phyloP scores from a whole-genome alignment of 2,329 filamentous ascomycete genomes.

The Didymella exigua region DNA sequence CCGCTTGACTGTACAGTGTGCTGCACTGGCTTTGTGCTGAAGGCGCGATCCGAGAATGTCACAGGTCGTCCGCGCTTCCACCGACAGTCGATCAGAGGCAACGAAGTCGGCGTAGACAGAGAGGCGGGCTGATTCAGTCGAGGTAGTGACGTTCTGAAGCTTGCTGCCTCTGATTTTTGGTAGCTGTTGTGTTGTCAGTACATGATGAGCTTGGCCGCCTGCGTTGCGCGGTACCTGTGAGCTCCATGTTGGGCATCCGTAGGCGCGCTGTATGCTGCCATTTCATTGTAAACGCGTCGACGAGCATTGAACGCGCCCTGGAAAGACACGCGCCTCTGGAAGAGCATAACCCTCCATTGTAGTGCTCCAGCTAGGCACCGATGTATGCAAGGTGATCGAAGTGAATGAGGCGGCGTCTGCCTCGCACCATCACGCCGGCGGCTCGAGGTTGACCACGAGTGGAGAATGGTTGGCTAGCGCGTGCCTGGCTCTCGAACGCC shows the following conservation, averaged over 20 bases:
- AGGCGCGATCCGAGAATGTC: slow-evolving; percentile 13
- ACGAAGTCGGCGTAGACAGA: slow-evolving; percentile 2
- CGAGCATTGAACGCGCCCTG: slow-evolving; percentile 29
- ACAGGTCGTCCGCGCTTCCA: slow-evolving; percentile 32
- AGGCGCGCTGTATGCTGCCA: slow-evolving; percentile 12
- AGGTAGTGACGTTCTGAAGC: background rate
- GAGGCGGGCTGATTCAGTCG: slow-evolving; percentile 1
- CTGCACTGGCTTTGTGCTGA: background rate
- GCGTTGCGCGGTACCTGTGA: background rate
- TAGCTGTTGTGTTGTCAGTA: background rate
- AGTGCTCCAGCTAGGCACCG: slow-evolving; percentile 41
- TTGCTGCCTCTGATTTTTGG: background rate
- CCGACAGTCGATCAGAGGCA: slow-evolving; percentile 14
- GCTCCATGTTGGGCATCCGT: background rate
- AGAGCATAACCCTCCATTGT: slow-evolving; percentile 47
- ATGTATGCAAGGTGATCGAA: slow-evolving; percentile 17
- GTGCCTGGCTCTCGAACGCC: slow-evolving; percentile 20
- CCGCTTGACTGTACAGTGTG: background rate
- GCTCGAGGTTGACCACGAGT: slow-evolving; percentile 1
- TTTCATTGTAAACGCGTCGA: slow-evolving; percentile 25
- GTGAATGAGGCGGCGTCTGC: slow-evolving; percentile 23
- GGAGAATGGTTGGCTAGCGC: slow-evolving; percentile 25
- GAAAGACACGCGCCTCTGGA: slow-evolving; percentile 35
- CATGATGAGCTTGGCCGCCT: background rate
- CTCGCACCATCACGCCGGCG: slow-evolving; percentile 21